Base-by-base conservation (phyloP, 2,329 filamentous ascomycete genomes). In the Paecilomyces fulvus region DNA sequence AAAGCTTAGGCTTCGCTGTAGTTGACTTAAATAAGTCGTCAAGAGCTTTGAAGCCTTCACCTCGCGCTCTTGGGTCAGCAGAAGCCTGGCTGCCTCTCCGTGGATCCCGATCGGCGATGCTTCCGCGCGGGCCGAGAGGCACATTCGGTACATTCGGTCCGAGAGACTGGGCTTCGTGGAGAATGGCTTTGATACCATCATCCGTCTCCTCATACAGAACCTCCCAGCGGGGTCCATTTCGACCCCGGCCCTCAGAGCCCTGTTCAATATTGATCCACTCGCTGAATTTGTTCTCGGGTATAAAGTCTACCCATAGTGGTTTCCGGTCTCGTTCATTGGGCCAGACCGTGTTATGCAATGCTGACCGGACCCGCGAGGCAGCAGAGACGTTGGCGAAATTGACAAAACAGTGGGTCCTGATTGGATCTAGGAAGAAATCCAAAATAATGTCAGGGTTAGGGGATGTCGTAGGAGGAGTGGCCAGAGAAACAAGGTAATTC, bases 371-470 rank as follows among this genome's bases (percentile, higher is more conserved):
- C 21, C 90, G 83, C 0, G 86, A 84, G 3, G 94, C 94, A 3
- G 88, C 86, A 2, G 85, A 77, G 9, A 84, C 77, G 50, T 79
- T 86, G 49, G 78, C 76, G 69, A 97, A 92, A 23, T 83, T 77
- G 37, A 87, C 87, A 67, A 96, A 89, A 8, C 90, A 90, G 70
- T 99, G 94, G 0, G 92, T 95, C 61, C 89, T 87, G 65, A 97
- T 89, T 30, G 81, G 79, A 69, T 97, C 92, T 43, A 97, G 80
- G 68, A 89, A 90, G 66, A 95, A 90, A 25, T 83, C 77, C 20
- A 80, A 73, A 43, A 96, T 77, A 11, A 83, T 73, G 33, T 82
- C 77, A 5, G 80, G 70, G 52, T 85, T 77, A 1, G 78, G 71
- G 2, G 79, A 70, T 20, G 75, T 70, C 25, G 75, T 75, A 1